Percentiles rank a stretch among this genome's conserved stretches.
These are phyloP conservation scores for Borealophlyctis nickersoniae DNA, from an alignment of 192 early-diverging fungal species.

Conservation along the genomic window DNA sequence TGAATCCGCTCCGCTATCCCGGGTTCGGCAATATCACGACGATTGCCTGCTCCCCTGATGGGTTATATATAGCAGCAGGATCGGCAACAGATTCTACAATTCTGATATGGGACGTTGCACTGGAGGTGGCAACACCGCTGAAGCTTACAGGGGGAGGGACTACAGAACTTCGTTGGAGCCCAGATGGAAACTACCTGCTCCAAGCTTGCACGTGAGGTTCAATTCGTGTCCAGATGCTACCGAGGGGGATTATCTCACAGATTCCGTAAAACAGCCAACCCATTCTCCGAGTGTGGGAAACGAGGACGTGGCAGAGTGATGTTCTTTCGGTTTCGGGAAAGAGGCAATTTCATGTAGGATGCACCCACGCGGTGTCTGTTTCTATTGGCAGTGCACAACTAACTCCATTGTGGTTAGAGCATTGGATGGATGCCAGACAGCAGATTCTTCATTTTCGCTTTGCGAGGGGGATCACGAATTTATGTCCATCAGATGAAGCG, in stretches of 20 bases:
- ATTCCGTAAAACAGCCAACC: constrained; percentile 16
- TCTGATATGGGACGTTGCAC: constrained; percentile 46
- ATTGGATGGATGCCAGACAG: constrained; percentile 59
- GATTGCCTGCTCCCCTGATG: constrained; percentile 50
- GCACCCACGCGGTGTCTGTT: neutral
- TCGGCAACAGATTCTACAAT: constrained; percentile 32
- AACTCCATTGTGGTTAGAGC: neutral
- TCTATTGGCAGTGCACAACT: neutral
- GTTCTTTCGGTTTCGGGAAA: constrained; percentile 31
- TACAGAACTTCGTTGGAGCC: constrained; percentile 47
- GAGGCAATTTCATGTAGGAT: constrained; percentile 31
- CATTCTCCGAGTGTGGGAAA: constrained; percentile 48
- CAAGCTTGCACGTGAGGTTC: constrained; percentile 34
- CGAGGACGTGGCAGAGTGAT: constrained; percentile 38
- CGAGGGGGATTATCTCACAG: neutral
- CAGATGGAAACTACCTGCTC: constrained; percentile 45
- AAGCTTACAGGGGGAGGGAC: constrained; percentile 35
- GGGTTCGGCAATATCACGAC: constrained; percentile 36
- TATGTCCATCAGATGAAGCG: constrained; percentile 16
- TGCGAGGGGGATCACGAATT: constrained; percentile 41
- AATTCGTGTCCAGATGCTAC: no score
- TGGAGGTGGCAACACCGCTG: constrained; percentile 30
- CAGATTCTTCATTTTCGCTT: constrained; percentile 49
- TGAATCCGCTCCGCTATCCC: constrained; percentile 39
- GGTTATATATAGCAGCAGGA: constrained; percentile 39